phyloP scores from a whole-genome alignment of 176 grass and related monocot species.

The Alloteropsis semialata region DNA sequence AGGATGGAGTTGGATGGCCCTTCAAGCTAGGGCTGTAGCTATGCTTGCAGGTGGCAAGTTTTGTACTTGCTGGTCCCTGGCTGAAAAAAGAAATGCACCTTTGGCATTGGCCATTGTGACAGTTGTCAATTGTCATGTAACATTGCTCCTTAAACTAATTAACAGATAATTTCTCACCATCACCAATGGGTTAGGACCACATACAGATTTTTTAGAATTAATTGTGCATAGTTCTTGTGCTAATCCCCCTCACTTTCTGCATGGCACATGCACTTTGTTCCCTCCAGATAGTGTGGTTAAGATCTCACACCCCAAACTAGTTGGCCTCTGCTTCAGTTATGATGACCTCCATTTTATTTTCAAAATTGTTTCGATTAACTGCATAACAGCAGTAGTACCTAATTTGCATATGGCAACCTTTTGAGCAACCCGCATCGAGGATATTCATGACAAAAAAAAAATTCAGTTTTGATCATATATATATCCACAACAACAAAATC shows the following conservation, averaged over 20 bases:
- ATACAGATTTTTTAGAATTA: slow-evolving; percentile 1
- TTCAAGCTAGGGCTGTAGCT: slow-evolving; percentile 53
- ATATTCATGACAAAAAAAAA: too few relatives aligned
- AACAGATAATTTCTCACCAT: slow-evolving; percentile 15
- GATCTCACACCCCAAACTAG: slow-evolving; percentile 7
- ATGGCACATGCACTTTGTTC: slow-evolving; percentile 57
- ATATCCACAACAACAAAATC: neutral
- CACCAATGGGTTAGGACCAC: slow-evolving; percentile 63
- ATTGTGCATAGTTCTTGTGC: slow-evolving; percentile 29
- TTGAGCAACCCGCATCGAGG: neutral
- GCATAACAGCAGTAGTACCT: neutral
- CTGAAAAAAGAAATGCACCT: slow-evolving; percentile 16
- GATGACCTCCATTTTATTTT: slow-evolving; percentile 6
- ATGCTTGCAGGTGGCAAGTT: slow-evolving; percentile 40
- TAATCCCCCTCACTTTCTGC: slow-evolving; percentile 50
- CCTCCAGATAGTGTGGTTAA: slow-evolving; percentile 28
- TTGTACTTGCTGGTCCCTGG: slow-evolving; percentile 34
- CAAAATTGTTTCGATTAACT: neutral
- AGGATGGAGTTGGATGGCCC: slow-evolving; percentile 44
- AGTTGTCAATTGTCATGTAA: slow-evolving; percentile 47
- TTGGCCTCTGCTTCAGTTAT: slow-evolving; percentile 24
- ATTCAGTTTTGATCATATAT: neutral
- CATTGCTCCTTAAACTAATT: slow-evolving; percentile 21
- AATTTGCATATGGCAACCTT: slow-evolving; percentile 11
- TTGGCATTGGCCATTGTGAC: slow-evolving; percentile 36